Evolutionary conservation across 495 filamentous ascomycete genomes (phyloP).

Genomic region (Penicillium arizonense): DNA sequence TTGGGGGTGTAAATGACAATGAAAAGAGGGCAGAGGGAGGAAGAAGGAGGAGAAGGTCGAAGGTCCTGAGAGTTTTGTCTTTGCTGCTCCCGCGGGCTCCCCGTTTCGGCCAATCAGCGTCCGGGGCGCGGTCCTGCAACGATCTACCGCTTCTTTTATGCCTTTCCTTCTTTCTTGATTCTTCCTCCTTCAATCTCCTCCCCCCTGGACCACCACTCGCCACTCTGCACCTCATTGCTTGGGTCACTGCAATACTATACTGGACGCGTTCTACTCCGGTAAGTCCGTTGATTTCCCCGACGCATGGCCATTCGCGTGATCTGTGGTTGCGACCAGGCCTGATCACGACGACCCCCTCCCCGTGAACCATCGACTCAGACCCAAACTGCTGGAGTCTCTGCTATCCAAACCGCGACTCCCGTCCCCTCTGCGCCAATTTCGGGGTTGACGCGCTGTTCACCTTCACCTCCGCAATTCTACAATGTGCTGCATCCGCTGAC

Average conservation of each 20-base stretch:
- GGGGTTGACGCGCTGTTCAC: constrained; percentile 4
- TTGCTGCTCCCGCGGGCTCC: constrained; percentile 38
- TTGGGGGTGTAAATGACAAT: constrained; percentile 11
- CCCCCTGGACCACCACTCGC: constrained; percentile 11
- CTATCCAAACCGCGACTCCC: not conserved
- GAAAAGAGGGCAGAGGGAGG: constrained; percentile 13
- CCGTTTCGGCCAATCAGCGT: constrained; percentile 45
- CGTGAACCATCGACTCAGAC: not conserved
- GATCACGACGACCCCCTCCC: constrained; percentile 2
- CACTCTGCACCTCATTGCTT: constrained; percentile 13
- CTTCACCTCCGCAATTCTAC: not conserved
- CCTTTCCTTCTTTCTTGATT: constrained; percentile 31
- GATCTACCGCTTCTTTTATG: constrained; percentile 46
- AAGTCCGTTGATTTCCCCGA: constrained; percentile 3
- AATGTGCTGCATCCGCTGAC: constrained; percentile 9
- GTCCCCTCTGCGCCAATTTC: not conserved
- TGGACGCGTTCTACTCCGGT: constrained; percentile 23
- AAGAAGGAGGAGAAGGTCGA: constrained; percentile 9
- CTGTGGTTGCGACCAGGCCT: constrained; percentile 5
- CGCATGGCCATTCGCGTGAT: constrained; percentile 1
- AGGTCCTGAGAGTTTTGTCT: constrained; percentile 19
- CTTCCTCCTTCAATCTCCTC: constrained; percentile 29
- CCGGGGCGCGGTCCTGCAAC: constrained; percentile 26
- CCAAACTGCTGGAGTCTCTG: not conserved
- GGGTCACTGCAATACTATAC: not conserved